phyloP scores from a whole-genome alignment of 495 filamentous ascomycete genomes.

The Lasiosphaeris hirsuta region DNA sequence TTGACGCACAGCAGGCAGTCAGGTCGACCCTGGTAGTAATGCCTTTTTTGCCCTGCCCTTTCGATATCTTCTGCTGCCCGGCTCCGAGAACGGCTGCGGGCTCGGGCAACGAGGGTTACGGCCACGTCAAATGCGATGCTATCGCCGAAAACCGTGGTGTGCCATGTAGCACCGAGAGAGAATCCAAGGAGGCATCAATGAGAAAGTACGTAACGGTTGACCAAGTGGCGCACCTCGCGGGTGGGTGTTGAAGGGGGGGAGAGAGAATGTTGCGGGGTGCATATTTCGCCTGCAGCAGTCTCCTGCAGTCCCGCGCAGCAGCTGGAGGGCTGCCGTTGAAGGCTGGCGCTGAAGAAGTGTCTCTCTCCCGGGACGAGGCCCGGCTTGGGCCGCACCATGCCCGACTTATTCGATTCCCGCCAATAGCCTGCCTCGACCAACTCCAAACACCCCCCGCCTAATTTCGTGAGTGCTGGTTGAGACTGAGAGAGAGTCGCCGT shows the following conservation, averaged over 20 bases:
- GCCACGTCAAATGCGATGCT: too few species aligned
- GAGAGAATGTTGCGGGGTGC: conserved; percentile 6
- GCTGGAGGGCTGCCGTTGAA: background rate
- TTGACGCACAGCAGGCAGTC: too few species aligned
- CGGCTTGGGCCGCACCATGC: background rate
- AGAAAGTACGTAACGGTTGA: background rate
- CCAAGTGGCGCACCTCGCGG: conserved; percentile 7
- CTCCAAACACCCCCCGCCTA: conserved; percentile 3
- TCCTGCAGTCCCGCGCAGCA: background rate
- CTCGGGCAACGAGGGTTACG: too few species aligned
- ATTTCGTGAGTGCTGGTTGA: conserved; percentile 5
- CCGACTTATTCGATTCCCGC: background rate
- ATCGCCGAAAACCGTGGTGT: too few species aligned
- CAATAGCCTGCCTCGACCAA: background rate
- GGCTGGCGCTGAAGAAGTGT: too few species aligned
- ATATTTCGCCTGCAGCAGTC: background rate
- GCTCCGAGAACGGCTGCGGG: too few species aligned
- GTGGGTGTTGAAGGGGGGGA: background rate
- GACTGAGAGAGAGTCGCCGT: background rate
- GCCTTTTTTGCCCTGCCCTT: too few species aligned
- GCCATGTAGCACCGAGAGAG: background rate
- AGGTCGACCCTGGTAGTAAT: too few species aligned
- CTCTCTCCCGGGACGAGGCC: background rate
- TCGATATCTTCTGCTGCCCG: too few species aligned
- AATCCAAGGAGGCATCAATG: background rate